Evolutionary conservation across 305 asterid species (phyloP).

Genomic region (Fraxinus albicans): DNA sequence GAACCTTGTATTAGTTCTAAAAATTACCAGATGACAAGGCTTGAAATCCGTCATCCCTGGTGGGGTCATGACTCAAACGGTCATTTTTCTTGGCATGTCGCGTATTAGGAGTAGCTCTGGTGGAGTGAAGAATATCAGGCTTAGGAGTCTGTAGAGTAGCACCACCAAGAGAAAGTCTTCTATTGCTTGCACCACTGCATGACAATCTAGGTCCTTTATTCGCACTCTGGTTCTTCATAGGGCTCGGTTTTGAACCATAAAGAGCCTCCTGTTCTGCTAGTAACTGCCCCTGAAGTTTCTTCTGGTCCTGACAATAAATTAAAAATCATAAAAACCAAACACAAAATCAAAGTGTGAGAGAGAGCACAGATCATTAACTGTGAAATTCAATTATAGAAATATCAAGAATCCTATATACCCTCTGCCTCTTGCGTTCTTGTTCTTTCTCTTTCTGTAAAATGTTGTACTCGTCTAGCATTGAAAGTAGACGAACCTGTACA

Average conservation of each 20-base stretch:
- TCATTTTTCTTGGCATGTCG: slow-evolving; percentile 63
- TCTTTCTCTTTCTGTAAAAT: slow-evolving; percentile 81
- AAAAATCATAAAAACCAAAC: neutral
- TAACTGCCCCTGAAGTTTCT: slow-evolving; percentile 93
- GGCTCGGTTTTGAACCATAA: slow-evolving; percentile 97
- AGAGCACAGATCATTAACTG: slow-evolving; percentile 1
- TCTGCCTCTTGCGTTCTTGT: slow-evolving; percentile 78
- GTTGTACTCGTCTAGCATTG: slow-evolving; percentile 81
- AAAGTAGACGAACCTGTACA: slow-evolving; percentile 67
- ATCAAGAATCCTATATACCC: slow-evolving; percentile 44
- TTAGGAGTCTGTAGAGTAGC: slow-evolving; percentile 61
- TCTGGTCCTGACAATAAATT: slow-evolving; percentile 67
- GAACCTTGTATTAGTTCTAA: neutral
- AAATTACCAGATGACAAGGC: slow-evolving; percentile 62
- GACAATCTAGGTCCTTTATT: slow-evolving; percentile 82
- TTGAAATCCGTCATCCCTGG: slow-evolving; percentile 51
- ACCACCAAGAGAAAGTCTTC: slow-evolving; percentile 90
- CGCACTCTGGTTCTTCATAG: slow-evolving; percentile 84
- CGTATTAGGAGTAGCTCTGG: slow-evolving; percentile 72
- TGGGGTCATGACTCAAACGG: slow-evolving; percentile 43
- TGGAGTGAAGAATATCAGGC: slow-evolving; percentile 48
- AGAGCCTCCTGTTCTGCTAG: slow-evolving; percentile 92
- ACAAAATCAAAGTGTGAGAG: slow-evolving; percentile 7
- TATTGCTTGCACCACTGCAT: slow-evolving; percentile 57
- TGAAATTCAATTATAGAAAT: neutral